Base-by-base conservation (phyloP, 768 basidiomycete genomes). In the Boletellus emodensis region DNA sequence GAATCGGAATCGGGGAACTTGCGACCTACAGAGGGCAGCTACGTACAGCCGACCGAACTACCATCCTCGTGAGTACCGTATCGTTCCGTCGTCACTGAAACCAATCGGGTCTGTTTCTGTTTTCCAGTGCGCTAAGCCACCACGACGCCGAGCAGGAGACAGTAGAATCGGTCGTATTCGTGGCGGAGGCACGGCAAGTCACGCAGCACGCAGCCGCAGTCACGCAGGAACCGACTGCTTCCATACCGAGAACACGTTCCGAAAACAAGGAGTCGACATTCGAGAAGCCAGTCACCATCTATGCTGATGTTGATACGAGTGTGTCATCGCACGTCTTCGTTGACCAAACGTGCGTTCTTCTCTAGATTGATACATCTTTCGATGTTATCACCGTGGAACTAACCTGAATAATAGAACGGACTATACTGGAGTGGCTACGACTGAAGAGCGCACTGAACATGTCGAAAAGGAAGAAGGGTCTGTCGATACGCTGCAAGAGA, bases 21-120 rank as follows among this genome's bases (percentile, higher is more conserved):
- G 1, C 30, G 33, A 1, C 18, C 2, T 33, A 13, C 4, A 5
- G 28, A 30, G 11, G n/a, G 15, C 5, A 4, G 9, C n/a, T 30
- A 36, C 18, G 9, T 26, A 0, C 34, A 28, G 2, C 18, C 14
- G 33, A n/a, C 34, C 3, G 10, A 24, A 17, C 3, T 12, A 6
- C 11, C 28, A 6, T 26, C 43, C 15, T 18, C 38, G 54, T 57
- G 44, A 57, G 56, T 36, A 10, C 37, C 17, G 4, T n/a, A 11
- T 24, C 17, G 5, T 10, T 24, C 5, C 5, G 3, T 26, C 18
- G n/a, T 26, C 4, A 22, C 18, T 49, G 24, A 44, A 33, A 9
- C 28, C 5, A 9, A 55, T 12, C 5, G 12, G 11, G 11, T 34
- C 18, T 28, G 3, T 44, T 43, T 34, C 18, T 20, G 3, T 44